Evolutionary conservation across 2,329 filamentous ascomycete genomes (phyloP), one percentile per base, ranked within the genome.

Genomic region (Corniculantispora saksenae): DNA sequence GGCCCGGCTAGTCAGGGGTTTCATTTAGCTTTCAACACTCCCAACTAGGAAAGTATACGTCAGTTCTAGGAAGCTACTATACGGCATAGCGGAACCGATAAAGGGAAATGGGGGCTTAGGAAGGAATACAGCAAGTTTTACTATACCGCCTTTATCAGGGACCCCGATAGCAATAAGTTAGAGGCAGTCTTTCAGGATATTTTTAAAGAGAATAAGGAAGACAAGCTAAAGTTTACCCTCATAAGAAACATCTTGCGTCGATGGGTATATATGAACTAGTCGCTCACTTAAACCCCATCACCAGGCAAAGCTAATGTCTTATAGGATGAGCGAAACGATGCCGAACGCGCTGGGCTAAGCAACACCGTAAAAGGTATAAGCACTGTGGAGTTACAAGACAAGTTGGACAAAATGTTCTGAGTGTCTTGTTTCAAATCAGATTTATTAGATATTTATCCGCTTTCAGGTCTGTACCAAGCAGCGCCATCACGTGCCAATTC

Each of bases 21-120:
- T 38, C 76, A 77, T 64, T 63, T 78, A 29, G 76, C 75, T 3
- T 74, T 78, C 66, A 73, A 75, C 61, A 72, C 75, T 21, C 71
- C 73, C 3, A 72, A 65, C 19, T 67, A 73, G 2, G 50, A 68
- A 45, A 70, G 71, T 3, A 75, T 77, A 15, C 67, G 69, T n/a
- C 67, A 71, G 43, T 78, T 77, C 63, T 72, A 74, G 60, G 68
- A 69, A 10, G 68, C 67, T 25, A 75, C 71, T 0, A 55, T 76
- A 6, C 60, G 40, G 45, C 68, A 68, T 47, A 76, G 74, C 3
- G 76, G 75, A 1, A 66, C 25, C 13, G 67, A 71, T 55, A 71
- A 74, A 43, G 76, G 76, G 5, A 53, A 68, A 57, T 74, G 75
- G 1, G 75, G 75, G 0, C 45, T 77, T 53, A 70, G 76, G 55